phyloP scores from a whole-genome alignment of 192 early-diverging fungal species.

The Endogone sp. region DNA sequence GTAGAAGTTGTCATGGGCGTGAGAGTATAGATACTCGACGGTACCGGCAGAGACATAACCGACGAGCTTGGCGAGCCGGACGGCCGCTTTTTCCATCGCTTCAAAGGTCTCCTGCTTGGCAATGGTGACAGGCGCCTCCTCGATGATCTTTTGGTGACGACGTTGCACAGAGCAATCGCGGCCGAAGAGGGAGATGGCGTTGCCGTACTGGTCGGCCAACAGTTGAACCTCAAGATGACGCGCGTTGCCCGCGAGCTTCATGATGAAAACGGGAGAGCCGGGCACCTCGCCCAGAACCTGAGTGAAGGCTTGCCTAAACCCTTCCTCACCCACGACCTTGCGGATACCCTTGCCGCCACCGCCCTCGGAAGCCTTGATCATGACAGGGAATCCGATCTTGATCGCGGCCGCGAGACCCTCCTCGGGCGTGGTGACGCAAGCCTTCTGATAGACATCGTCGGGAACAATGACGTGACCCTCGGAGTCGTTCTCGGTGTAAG shows the following conservation, averaged over 20 bases:
- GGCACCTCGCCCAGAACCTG: conserved; percentile 95
- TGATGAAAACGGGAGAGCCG: conserved; percentile 97
- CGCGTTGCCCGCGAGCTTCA: conserved; percentile 93
- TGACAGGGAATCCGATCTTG: conserved; percentile 93
- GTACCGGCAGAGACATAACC: conserved; percentile 96
- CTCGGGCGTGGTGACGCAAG: conserved; percentile 81
- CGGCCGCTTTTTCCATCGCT: conserved; percentile 96
- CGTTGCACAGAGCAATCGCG: conserved; percentile 98
- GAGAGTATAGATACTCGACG: conserved; percentile 94
- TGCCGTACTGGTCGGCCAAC: conserved; percentile 94
- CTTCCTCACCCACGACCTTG: conserved; percentile 72
- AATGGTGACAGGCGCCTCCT: conserved; percentile 94
- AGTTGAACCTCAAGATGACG: conserved; percentile 97
- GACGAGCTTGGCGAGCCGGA: conserved; percentile 88
- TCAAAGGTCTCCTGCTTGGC: conserved; percentile 74
- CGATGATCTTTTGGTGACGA: conserved; percentile 98
- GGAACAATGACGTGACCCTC: conserved; percentile 79
- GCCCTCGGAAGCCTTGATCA: conserved; percentile 99
- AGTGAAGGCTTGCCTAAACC: conserved; percentile 74
- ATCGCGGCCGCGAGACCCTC: conserved; percentile 83
- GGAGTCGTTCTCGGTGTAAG: conserved; percentile 60
- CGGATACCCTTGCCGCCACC: conserved; percentile 99
- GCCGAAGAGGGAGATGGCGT: conserved; percentile 97
- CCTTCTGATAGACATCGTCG: conserved; percentile 72
- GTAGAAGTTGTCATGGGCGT: conserved; percentile 82